phyloP scores from a whole-genome alignment of 2,329 filamentous ascomycete species.

The Ophiobolus disseminans region DNA sequence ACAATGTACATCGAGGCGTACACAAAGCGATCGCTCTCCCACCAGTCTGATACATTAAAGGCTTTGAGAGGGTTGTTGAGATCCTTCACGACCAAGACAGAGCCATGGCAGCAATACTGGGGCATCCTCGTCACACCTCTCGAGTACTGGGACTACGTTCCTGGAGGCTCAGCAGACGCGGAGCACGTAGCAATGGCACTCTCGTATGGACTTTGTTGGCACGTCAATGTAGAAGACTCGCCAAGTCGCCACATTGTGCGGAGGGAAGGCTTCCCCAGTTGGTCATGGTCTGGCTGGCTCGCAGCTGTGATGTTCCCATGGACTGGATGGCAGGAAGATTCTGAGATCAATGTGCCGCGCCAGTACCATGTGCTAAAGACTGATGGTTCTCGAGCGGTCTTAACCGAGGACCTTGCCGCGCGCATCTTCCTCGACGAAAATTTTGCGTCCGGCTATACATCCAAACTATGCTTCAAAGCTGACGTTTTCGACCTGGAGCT shows the following conservation, averaged over 20 bases:
- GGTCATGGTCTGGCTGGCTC: conserved; percentile 5
- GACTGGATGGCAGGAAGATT: not conserved
- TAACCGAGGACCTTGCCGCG: no score
- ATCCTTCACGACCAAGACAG: no score
- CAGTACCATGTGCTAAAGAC: not conserved
- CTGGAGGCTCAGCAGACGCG: not conserved
- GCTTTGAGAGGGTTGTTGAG: no score
- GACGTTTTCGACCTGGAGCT: no score
- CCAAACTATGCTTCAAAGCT: no score
- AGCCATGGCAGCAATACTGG: no score
- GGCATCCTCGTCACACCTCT: not conserved
- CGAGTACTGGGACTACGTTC: not conserved
- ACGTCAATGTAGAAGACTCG: not conserved
- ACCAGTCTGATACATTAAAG: no score
- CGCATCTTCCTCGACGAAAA: no score
- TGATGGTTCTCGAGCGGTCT: not conserved
- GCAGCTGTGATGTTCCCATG: not conserved
- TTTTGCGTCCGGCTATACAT: no score
- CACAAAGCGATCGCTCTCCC: no score
- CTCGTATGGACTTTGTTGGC: not conserved
- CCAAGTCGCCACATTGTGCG: not conserved
- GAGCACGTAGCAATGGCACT: not conserved
- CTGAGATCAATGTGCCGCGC: not conserved
- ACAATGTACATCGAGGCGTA: no score
- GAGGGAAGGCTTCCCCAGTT: conserved; percentile 2